A percentile compares a stretch with the other conserved stretches of the same genome.
Conservation (phyloP, 441 rosid genomes). For the Metrosideros polymorpha region DNA sequence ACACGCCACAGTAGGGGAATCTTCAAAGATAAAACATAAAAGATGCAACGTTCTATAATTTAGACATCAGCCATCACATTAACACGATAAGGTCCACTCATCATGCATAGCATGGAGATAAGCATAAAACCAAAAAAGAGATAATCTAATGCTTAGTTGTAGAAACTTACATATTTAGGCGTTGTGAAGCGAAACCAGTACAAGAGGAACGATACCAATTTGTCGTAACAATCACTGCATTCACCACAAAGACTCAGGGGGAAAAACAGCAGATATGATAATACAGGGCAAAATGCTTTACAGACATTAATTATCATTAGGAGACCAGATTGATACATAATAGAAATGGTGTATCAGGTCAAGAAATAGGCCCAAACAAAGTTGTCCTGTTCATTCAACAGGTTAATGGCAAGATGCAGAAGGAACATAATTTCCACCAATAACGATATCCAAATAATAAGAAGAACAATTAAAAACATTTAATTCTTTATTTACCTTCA, state of each 20-base stretch:
- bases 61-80: neutral
- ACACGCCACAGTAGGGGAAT: neutral
- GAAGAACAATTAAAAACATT: neutral
- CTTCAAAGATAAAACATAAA: neutral
- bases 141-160: neutral
- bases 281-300: neutral
- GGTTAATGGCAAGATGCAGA: neutral
- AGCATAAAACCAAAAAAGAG: neutral
- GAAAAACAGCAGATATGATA: neutral
- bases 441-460: neutral
- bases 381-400: neutral
- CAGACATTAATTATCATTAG: neutral
- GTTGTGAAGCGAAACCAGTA: conserved; percentile 77
- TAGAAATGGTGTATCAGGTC: neutral
- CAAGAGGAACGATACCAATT: conserved; percentile 67
- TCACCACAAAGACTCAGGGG: neutral
- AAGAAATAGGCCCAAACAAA: neutral
- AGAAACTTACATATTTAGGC: conserved; percentile 40
- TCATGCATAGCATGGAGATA: neutral
- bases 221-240: conserved; percentile 72
- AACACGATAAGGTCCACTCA: neutral
- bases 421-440: neutral
- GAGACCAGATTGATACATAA: neutral
- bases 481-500: neutral
- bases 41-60: neutral